These are phyloP conservation scores for Gillenia trifoliata DNA, from an alignment of 306 rosid genomes.

Conservation along the genomic window DNA sequence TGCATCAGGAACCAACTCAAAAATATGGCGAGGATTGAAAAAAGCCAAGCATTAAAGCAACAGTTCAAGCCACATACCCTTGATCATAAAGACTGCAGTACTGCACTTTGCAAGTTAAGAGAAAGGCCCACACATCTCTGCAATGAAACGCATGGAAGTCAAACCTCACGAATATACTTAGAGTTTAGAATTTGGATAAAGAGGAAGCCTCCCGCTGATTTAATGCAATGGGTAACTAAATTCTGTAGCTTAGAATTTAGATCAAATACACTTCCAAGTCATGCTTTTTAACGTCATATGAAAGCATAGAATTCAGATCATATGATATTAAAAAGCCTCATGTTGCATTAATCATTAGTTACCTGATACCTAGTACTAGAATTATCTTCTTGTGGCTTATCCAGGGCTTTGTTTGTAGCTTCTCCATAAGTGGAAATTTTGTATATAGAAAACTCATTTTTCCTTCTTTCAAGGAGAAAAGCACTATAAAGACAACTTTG, in stretches of 20 bases:
- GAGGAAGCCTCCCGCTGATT: slow-evolving; percentile 7
- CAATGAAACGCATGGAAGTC: slow-evolving; percentile 33
- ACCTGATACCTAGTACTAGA: not conserved
- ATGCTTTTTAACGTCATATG: too few species aligned
- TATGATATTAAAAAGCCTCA: not conserved
- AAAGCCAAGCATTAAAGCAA: not conserved
- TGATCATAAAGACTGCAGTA: slow-evolving; percentile 95
- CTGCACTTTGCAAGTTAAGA: slow-evolving; percentile 70
- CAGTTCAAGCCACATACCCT: slow-evolving; percentile 50
- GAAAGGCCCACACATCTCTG: slow-evolving; percentile 98
- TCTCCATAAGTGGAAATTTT: not conserved
- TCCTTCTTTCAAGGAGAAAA: not conserved
- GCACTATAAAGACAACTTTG: not conserved
- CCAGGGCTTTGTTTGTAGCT: not conserved
- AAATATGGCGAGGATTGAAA: not conserved
- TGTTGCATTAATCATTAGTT: not conserved
- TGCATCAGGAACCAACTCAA: not conserved
- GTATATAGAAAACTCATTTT: not conserved
- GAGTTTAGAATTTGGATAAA: slow-evolving; percentile 4
- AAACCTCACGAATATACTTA: slow-evolving; percentile 9
- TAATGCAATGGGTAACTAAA: too few species aligned
- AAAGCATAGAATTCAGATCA: not conserved
- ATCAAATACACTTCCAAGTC: too few species aligned
- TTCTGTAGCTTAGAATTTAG: slow-evolving; percentile 1
- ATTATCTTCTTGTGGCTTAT: not conserved